Evolutionary conservation across 2,329 filamentous ascomycete genomes (phyloP).

Genomic region (Botrytis medusae): DNA sequence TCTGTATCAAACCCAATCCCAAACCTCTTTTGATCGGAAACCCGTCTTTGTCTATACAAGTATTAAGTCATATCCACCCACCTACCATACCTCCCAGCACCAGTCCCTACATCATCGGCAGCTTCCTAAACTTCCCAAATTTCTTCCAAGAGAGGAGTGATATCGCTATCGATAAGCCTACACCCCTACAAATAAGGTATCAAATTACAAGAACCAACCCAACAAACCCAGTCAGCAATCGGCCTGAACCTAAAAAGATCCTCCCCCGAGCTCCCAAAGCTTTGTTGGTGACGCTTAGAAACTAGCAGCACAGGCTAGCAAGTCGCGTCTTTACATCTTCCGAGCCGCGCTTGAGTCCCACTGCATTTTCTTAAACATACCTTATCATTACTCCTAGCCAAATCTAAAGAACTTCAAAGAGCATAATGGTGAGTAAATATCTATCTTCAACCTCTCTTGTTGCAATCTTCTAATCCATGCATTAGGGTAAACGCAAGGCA

Average conservation of each 20-base stretch:
- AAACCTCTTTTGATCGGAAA: neutral
- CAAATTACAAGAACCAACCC: neutral
- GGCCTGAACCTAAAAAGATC: neutral
- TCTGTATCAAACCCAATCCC: neutral
- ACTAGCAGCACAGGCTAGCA: constrained; percentile 7
- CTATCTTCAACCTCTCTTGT: neutral
- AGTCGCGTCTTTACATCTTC: constrained; percentile 11
- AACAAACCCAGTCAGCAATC: neutral
- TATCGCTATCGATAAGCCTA: constrained; percentile 13
- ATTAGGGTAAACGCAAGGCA: constrained; percentile 90
- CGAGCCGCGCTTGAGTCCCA: constrained; percentile 11
- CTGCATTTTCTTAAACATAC: constrained; percentile 15
- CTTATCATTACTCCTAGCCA: constrained; percentile 15
- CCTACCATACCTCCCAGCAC: neutral
- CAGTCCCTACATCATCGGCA: neutral
- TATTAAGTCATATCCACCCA: neutral
- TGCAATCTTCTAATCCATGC: neutral
- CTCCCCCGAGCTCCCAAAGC: neutral
- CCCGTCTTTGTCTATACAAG: neutral
- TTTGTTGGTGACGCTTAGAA: neutral
- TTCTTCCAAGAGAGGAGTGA: neutral
- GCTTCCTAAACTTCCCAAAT: neutral
- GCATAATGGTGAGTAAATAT: constrained; percentile 1
- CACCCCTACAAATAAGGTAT: neutral
- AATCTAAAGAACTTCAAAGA: neutral